Evolutionary conservation across 331 rosid species (phyloP).

Genomic region (Arachis monticola): DNA sequence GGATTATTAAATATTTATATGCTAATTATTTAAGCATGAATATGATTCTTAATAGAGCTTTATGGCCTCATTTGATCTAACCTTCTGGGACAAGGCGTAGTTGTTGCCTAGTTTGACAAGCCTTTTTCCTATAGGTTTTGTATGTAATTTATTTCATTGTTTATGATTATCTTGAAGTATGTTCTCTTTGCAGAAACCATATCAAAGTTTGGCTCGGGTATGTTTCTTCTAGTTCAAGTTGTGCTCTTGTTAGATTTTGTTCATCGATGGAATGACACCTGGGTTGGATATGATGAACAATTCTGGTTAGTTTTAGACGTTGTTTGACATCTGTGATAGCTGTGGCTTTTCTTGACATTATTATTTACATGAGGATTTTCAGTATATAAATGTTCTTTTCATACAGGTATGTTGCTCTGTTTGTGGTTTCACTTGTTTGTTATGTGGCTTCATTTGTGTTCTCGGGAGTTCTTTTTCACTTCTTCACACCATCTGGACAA

Average conservation of each 20-base stretch:
- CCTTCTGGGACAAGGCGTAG: no score
- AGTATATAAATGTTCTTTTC: constrained; percentile 24
- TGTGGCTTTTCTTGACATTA: constrained; percentile 5
- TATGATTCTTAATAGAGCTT: no score
- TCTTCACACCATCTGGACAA: constrained; percentile 91
- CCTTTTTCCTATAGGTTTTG: neutral
- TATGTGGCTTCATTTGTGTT: constrained; percentile 73
- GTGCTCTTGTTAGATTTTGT: constrained; percentile 97
- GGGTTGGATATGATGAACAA: constrained; percentile 94
- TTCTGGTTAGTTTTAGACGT: constrained; percentile 77
- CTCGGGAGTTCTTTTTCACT: constrained; percentile 93
- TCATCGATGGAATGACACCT: constrained; percentile 97
- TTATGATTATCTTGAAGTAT: constrained; percentile 17
- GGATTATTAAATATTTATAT: no score
- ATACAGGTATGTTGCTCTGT: constrained; percentile 78
- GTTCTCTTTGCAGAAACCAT: constrained; percentile 63
- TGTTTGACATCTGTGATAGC: constrained; percentile 9
- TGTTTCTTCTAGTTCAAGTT: constrained; percentile 98
- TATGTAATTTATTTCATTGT: constrained; percentile 6
- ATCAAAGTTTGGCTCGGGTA: constrained; percentile 95
- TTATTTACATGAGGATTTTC: constrained; percentile 1
- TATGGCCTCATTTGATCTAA: no score
- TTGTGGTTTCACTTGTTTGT: constrained; percentile 93
- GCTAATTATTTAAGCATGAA: no score
- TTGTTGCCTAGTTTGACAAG: neutral